These are phyloP conservation scores for Graphilbum ipis-grandicollis DNA, from an alignment of 2,329 filamentous ascomycete species.

Conservation along the genomic window DNA sequence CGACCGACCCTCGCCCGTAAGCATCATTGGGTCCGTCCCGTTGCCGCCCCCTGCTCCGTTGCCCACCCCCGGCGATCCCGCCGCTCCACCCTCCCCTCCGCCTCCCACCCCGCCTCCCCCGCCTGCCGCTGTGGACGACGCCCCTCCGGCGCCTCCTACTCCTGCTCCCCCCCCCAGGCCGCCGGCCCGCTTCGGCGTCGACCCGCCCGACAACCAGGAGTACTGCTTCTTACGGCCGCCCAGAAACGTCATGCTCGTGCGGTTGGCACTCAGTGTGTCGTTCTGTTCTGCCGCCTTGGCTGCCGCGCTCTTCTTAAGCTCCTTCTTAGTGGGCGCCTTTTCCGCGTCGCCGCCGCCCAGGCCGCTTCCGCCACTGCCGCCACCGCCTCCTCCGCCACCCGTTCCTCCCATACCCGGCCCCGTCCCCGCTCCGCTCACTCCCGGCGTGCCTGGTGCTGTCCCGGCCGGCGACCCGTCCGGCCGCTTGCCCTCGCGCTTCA, in stretches of 20 bases:
- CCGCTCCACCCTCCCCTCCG: slow-evolving; percentile 9
- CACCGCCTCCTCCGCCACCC: no score
- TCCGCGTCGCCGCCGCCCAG: no score
- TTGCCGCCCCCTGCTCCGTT: background rate
- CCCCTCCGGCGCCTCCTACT: slow-evolving; percentile 13
- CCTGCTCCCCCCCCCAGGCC: slow-evolving; percentile 18
- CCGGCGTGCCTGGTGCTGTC: slow-evolving; percentile 39
- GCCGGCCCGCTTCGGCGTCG: slow-evolving; percentile 24
- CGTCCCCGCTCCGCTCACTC: no score
- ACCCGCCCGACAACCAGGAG: slow-evolving; percentile 53
- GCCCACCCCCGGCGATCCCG: slow-evolving; percentile 1
- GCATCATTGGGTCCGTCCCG: slow-evolving; percentile 16
- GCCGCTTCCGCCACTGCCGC: no score
- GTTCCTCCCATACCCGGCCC: no score
- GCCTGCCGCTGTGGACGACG: slow-evolving; percentile 7
- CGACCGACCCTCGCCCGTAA: slow-evolving; percentile 41
- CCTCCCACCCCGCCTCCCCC: background rate
- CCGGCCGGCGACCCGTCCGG: slow-evolving; percentile 18
- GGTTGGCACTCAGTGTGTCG: slow-evolving; percentile 67
- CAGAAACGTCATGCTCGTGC: slow-evolving; percentile 54
- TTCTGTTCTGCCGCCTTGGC: slow-evolving; percentile 63
- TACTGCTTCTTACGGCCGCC: slow-evolving; percentile 53
- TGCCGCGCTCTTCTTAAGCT: slow-evolving; percentile 57
- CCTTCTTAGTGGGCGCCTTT: slow-evolving; percentile 74
- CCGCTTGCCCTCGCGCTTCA: slow-evolving; percentile 42